Evolutionary conservation across 257 asterid genomes (phyloP).

Genomic region (Solanum ossicruentum): DNA sequence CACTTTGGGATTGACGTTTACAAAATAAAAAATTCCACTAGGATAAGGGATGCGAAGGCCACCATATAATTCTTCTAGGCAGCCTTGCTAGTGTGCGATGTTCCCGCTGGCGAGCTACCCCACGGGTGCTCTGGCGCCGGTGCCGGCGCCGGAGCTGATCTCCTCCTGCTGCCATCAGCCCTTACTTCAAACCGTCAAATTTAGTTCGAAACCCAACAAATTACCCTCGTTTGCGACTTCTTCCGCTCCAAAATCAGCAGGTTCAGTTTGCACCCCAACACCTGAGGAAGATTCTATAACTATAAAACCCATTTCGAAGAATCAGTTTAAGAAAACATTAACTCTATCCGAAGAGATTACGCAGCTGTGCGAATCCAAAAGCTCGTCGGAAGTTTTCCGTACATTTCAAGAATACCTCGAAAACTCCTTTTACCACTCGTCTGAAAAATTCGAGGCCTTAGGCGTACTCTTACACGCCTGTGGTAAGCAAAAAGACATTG

Average conservation of each 20-base stretch:
- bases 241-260: background rate
- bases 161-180: background rate
- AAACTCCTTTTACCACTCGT: background rate
- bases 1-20: background rate
- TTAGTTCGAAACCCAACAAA: background rate
- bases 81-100: background rate
- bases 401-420: background rate
- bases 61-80: background rate
- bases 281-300: background rate
- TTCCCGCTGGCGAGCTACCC: background rate
- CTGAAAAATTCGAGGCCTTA: conserved; percentile 1
- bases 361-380: conserved; percentile 3
- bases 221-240: background rate
- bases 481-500: conserved; percentile 2
- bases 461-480: conserved; percentile 14
- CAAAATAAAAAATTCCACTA: background rate
- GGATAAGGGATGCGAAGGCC: background rate
- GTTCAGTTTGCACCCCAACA: background rate
- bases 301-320: background rate
- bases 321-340: background rate
- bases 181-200: background rate
- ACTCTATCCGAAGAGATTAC: conserved; percentile 9
- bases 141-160: background rate
- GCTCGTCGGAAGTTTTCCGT: background rate
- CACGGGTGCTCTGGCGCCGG: conserved; percentile 1